Evolutionary conservation across 2,329 filamentous ascomycete species (phyloP).

Genomic region (Claviceps spartinae): DNA sequence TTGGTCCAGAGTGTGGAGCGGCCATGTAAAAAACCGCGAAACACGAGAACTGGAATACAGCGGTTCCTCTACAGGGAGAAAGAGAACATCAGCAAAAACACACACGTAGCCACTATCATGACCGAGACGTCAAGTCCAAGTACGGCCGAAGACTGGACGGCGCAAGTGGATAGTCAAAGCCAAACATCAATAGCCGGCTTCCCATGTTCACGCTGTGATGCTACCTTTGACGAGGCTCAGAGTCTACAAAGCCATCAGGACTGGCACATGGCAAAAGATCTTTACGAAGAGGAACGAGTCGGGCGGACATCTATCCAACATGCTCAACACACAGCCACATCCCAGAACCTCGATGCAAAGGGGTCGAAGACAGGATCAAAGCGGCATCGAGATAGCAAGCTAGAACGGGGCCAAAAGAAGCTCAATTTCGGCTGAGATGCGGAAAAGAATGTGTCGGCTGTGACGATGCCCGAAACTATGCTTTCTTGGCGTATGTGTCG

Average conservation of each 20-base stretch:
- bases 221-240: conserved; percentile 41
- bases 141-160: neutral
- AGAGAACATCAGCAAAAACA: neutral
- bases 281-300: conserved; percentile 53
- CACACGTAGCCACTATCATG: neutral
- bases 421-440: conserved; percentile 41
- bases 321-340: conserved; percentile 21
- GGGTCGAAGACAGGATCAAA: conserved; percentile 25
- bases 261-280: conserved; percentile 86
- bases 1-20: conserved; percentile 5
- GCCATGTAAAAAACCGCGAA: conserved; percentile 18
- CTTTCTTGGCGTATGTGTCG: neutral
- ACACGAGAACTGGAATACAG: conserved; percentile 38
- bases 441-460: neutral
- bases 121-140: neutral
- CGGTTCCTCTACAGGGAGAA: conserved; percentile 39
- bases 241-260: conserved; percentile 67
- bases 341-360: conserved; percentile 17
- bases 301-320: conserved; percentile 29
- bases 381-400: conserved; percentile 25
- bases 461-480: neutral
- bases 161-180: neutral
- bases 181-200: conserved; percentile 10
- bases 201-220: conserved; percentile 52
- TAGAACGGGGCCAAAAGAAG: conserved; percentile 46